A percentile compares a stretch with the other conserved stretches of the same genome.
These are phyloP conservation scores for Chaetomium fimeti DNA, from an alignment of 495 filamentous ascomycete genomes.

Conservation along the genomic window DNA sequence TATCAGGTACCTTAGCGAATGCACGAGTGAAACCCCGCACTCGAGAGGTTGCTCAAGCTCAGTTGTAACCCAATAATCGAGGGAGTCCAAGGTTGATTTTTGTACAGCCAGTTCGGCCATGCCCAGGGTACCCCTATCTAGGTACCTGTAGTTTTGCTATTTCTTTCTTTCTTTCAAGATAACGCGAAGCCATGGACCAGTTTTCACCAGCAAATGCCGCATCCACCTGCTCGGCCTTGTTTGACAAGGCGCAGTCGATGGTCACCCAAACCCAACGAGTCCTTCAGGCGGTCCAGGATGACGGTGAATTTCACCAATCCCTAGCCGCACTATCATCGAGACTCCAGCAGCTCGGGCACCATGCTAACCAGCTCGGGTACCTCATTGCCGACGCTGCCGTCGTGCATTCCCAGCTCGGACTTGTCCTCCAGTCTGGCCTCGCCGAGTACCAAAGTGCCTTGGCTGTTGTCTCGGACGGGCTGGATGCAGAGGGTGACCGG, in stretches of 20 bases:
- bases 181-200: neutral
- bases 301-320: neutral
- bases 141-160: too few species aligned
- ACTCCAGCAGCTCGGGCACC: slow-evolving; percentile 19
- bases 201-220: neutral
- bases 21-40: too few species aligned
- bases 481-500: neutral
- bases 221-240: neutral
- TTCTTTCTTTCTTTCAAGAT: neutral
- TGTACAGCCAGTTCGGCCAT: too few species aligned
- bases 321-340: slow-evolving; percentile 3
- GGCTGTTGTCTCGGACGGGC: neutral
- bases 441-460: slow-evolving; percentile 2
- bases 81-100: too few species aligned
- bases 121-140: too few species aligned
- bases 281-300: neutral
- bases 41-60: too few species aligned
- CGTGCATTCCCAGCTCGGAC: slow-evolving; percentile 5
- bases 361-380: slow-evolving; percentile 11
- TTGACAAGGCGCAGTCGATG: neutral
- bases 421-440: neutral
- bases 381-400: slow-evolving; percentile 7
- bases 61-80: too few species aligned
- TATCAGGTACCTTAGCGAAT: too few species aligned
- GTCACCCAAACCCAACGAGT: neutral